Base-by-base conservation (phyloP, 208 protist genomes). In the Leishmania aethiopica region DNA sequence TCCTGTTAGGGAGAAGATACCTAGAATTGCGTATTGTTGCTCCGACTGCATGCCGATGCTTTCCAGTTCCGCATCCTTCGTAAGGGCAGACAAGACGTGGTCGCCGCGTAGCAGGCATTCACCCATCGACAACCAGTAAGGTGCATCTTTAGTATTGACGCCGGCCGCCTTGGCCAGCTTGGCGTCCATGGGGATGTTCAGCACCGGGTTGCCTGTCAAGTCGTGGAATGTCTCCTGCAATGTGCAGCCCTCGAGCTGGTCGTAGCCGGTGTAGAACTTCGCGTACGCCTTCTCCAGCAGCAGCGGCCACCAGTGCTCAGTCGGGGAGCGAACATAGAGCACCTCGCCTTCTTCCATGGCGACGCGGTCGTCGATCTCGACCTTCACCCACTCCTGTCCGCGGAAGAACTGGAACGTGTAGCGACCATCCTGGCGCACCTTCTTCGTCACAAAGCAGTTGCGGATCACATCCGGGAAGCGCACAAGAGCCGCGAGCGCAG, bases 241-340 rank as follows among this genome's bases (percentile, higher is more conserved):
- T 28, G 88, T 96, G 80, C 93, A 96, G 57, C 91, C 90, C n/a
- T 95, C 91, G 17, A 98, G 82, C 25, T 90, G 83, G 47, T 90
- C 86, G 84, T 96, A 98, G 53, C 73, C 79, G 53, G 83, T 90
- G 87, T 96, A 94, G 87, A 98, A 96, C 82, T 98, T 98, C 47
- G 95, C 95, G 84, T 98, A 98, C 55, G 95, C 95, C 90, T 98
- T 98, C 88, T 98, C 93, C 75, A 98, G 86, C 79, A 98, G 85
- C 66, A 96, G 84, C 40, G 95, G 93, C 88, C 92, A 98, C 90
- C 91, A 95, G 76, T 94, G 92, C 82, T 89, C 87, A 8, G 87
- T 92, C n/a, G 92, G 93, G n/a, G n/a, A n/a, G n/a, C n/a, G n/a
- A n/a, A n/a, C n/a, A n/a, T n/a, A n/a, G n/a, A n/a, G n/a, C n/a